Evolutionary conservation across 2,329 filamentous ascomycete species (phyloP), one percentile per base, ranked within the genome.

Genomic region (Clonostachys rhizophaga): DNA sequence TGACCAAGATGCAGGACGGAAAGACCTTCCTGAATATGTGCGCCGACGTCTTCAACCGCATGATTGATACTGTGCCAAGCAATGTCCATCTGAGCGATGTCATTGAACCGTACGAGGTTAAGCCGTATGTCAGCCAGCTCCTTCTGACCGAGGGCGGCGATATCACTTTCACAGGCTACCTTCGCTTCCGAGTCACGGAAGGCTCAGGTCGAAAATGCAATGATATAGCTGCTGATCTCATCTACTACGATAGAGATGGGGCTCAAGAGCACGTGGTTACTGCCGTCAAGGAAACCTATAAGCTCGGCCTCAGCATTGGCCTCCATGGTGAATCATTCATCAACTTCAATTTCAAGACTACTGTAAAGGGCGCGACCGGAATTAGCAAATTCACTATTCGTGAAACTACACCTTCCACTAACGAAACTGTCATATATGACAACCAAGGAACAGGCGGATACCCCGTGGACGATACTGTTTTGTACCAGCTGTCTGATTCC

Each of bases 61-160:
- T 84, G 79, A 79, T 84, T 49, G 77, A 85, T n/a, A 68, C 74
- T 5, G 79, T 84, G 1, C 79, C 80, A 3, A 56, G 62, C 4
- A 67, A 66, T 4, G 75, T 81, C 5, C 64, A 63, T 1, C 69
- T 84, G 5, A 72, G 74, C 1, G 73, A 74, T 43, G 68, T 75
- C 3, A 72, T 84, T 47, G 60, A 63, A 10, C 77, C 79, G 1
- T 84, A 84, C 59, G 70, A 70, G 14, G 71, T 83, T 55, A 85
- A 84, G 65, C 81, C 81, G 9, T 30, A 30, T 9, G 4, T 30
- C 24, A 10, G 24, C 24, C 8, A 50, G 40, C 14, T 62, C 16
- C 55, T 54, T 11, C 42, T 62, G n/a, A 57, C 57, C 42, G 39
- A 49, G 37, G 51, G 60, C 16, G 55, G 56, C 3, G 53, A 52